These are phyloP conservation scores for Blumeria graminis DNA, from an alignment of 2,329 filamentous ascomycete species.

Conservation along the genomic window DNA sequence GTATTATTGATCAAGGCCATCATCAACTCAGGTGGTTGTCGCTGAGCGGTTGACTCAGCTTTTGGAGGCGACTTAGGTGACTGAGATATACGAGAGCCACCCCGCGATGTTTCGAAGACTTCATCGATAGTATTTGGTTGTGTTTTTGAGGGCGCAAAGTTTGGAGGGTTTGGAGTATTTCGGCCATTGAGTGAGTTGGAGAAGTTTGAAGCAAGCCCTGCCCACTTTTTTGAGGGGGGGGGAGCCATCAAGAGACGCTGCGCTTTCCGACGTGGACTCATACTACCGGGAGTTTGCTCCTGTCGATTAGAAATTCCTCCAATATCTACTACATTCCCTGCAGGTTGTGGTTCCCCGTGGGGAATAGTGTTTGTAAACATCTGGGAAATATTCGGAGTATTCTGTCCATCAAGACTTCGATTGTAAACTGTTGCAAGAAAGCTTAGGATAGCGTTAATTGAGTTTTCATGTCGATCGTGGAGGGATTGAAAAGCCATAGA, in stretches of 20 bases:
- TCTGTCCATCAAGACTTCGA: constrained; percentile 69
- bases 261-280: constrained; percentile 12
- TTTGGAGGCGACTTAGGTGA: constrained; percentile 15
- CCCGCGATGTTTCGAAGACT: constrained; percentile 25
- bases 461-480: constrained; percentile 92
- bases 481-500: constrained; percentile 73
- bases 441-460: constrained; percentile 94
- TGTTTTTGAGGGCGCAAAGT: background rate
- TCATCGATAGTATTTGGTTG: constrained; percentile 34
- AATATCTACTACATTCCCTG: constrained; percentile 35
- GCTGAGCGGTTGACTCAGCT: constrained; percentile 28
- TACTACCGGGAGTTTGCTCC: constrained; percentile 8
- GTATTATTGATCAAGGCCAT: constrained; percentile 44
- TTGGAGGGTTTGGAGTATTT: constrained; percentile 11
- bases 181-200: constrained; percentile 5
- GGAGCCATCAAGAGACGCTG: constrained; percentile 15
- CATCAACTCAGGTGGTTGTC: constrained; percentile 19
- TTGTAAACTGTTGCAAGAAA: constrained; percentile 95
- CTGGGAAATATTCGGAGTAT: constrained; percentile 55
- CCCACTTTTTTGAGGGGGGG: constrained; percentile 7
- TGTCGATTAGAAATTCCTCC: constrained; percentile 24
- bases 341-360: constrained; percentile 23
- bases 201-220: constrained; percentile 13
- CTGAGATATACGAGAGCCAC: background rate
- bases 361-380: constrained; percentile 59